Conservation (phyloP, 331 rosid genomes). For the Malus hybrid region DNA sequence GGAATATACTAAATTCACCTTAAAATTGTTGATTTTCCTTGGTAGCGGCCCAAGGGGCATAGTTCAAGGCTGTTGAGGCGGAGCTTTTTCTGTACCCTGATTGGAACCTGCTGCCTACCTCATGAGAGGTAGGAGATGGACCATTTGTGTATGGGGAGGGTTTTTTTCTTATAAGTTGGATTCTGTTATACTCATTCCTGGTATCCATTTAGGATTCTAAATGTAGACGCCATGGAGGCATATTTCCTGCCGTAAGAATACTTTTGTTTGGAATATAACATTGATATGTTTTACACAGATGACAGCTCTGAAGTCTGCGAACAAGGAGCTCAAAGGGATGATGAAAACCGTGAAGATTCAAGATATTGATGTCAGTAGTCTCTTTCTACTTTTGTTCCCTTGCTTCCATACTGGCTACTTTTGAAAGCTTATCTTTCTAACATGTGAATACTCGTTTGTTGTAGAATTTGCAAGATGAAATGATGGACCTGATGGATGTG, state of each 20-base stretch:
- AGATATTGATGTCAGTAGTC: constrained; percentile 72
- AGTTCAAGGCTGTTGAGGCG: constrained; percentile 48
- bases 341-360: constrained; percentile 97
- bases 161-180: constrained; percentile 27
- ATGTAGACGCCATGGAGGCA: constrained; percentile 9
- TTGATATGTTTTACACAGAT: constrained; percentile 39
- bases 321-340: constrained; percentile 94
- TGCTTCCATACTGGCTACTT: constrained; percentile 11
- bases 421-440: constrained; percentile 13
- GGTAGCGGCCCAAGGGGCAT: constrained; percentile 63
- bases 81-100: constrained; percentile 64
- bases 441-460: not conserved
- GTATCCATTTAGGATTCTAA: constrained; percentile 21
- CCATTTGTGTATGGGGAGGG: constrained; percentile 49
- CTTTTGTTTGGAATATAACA: constrained; percentile 6
- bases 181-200: constrained; percentile 14
- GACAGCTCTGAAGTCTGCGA: constrained; percentile 91
- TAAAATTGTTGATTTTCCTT: constrained; percentile 64
- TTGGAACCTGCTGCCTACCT: constrained; percentile 90
- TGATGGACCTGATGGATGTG: constrained; percentile 99
- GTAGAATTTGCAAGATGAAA: constrained; percentile 95
- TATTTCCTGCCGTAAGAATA: constrained; percentile 3
- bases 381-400: constrained; percentile 10
- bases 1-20: constrained; percentile 45
- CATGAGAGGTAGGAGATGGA: constrained; percentile 72